Percentiles rank a stretch among this genome's conserved stretches.
phyloP scores from a whole-genome alignment of 352 stramenopile genomes.

The Pythium brassicae region DNA sequence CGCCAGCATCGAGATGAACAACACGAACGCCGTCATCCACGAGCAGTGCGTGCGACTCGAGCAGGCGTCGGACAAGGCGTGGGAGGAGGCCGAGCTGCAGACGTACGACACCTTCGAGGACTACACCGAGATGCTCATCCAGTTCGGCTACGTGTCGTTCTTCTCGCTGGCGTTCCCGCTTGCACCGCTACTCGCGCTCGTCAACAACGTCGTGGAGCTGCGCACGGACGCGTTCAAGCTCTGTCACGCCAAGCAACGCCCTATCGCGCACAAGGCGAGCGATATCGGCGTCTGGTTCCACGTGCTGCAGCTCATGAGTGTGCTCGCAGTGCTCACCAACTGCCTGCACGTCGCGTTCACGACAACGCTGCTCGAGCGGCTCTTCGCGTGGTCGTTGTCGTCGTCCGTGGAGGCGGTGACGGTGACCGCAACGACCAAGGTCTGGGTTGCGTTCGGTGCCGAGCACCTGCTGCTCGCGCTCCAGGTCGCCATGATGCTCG shows the following conservation, averaged over 20 bases:
- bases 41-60: slow-evolving; percentile 77
- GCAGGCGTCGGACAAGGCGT: slow-evolving; percentile 74
- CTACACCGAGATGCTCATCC: slow-evolving; percentile 92
- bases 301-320: slow-evolving; percentile 94
- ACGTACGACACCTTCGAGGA: slow-evolving; percentile 94
- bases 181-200: slow-evolving; percentile 89
- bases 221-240: slow-evolving; percentile 95
- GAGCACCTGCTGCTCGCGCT: slow-evolving; percentile 65
- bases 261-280: slow-evolving; percentile 90
- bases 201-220: slow-evolving; percentile 93
- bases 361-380: slow-evolving; percentile 59
- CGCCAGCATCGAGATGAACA: slow-evolving; percentile 1
- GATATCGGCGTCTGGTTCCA: slow-evolving; percentile 87
- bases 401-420: neutral
- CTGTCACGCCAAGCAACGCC: slow-evolving; percentile 88
- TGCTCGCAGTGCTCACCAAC: slow-evolving; percentile 95
- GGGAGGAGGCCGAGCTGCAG: slow-evolving; percentile 89
- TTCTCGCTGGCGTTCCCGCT: slow-evolving; percentile 95
- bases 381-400: slow-evolving; percentile 14
- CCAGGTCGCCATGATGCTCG: slow-evolving; percentile 60
- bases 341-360: slow-evolving; percentile 91
- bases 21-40: slow-evolving; percentile 61
- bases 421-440: slow-evolving; percentile 38
- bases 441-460: slow-evolving; percentile 78
- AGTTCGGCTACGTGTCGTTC: slow-evolving; percentile 95